A percentile compares a stretch with the other conserved stretches of the same genome.
These are phyloP conservation scores for Trichoderma asperellum DNA, from an alignment of 2,329 filamentous ascomycete genomes.

Conservation along the genomic window DNA sequence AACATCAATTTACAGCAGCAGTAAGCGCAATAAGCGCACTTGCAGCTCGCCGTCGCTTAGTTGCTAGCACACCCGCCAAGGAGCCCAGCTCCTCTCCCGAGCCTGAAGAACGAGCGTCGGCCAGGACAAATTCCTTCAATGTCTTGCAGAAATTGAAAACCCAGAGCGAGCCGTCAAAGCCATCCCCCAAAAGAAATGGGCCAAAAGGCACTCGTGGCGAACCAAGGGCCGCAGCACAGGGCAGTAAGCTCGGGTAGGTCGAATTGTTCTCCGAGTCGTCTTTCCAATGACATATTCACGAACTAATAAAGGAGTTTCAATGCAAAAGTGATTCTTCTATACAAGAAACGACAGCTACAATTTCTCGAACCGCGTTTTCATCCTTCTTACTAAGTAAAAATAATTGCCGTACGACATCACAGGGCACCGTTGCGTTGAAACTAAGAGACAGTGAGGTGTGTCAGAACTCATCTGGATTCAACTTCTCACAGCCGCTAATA, in stretches of 20 bases:
- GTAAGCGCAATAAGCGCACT: constrained; percentile 46
- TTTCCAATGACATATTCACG: not conserved
- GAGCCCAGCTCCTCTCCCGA: constrained; percentile 29
- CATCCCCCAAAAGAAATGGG: constrained; percentile 32
- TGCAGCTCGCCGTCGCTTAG: constrained; percentile 41
- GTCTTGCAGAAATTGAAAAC: constrained; percentile 35
- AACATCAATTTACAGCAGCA: constrained; percentile 28
- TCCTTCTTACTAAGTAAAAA: constrained; percentile 52
- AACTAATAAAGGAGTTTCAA: not conserved
- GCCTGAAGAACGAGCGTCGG: constrained; percentile 32
- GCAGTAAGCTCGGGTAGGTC: constrained; percentile 17
- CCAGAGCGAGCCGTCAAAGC: constrained; percentile 26
- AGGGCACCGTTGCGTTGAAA: constrained; percentile 48
- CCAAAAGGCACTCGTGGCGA: not conserved
- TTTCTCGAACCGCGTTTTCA: constrained; percentile 43
- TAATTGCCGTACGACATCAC: constrained; percentile 47
- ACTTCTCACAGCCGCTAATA: not conserved
- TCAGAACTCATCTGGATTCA: not conserved
- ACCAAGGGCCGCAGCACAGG: not conserved
- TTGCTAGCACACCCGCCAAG: constrained; percentile 30
- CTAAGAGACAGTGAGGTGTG: constrained; percentile 56
- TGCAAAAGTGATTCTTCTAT: constrained; percentile 3
- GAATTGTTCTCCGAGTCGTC: not conserved
- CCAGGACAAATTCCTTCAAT: constrained; percentile 39
- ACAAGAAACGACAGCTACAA: not conserved